Percentiles rank a stretch among this genome's conserved stretches.
These are phyloP conservation scores for Withania somnifera DNA, from an alignment of 305 asterid genomes.

Conservation along the genomic window DNA sequence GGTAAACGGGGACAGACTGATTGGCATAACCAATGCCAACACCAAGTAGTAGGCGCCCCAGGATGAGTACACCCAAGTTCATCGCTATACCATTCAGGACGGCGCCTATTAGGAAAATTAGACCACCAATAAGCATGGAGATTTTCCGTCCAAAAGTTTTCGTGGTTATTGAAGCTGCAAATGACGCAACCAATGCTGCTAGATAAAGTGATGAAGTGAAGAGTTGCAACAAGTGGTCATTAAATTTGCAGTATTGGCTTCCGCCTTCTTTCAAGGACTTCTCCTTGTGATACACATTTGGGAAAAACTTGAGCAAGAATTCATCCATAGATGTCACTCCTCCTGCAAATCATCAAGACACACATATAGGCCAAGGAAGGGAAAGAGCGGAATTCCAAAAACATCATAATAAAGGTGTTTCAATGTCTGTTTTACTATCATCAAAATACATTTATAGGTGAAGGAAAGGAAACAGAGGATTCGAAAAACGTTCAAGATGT, in stretches of 20 bases:
- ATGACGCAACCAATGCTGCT: conserved; percentile 54
- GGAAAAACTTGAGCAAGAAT: conserved; percentile 49
- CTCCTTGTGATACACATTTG: conserved; percentile 29
- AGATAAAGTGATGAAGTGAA: conserved; percentile 65
- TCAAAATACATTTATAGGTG: too few species aligned
- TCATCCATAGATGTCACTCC: conserved; percentile 75
- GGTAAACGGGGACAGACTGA: conserved; percentile 61
- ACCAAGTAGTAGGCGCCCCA: conserved; percentile 59
- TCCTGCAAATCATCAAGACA: conserved; percentile 16
- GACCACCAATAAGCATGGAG: conserved; percentile 49
- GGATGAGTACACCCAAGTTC: conserved; percentile 41
- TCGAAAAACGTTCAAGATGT: too few species aligned
- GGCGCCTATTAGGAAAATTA: conserved; percentile 39
- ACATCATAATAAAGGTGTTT: neutral
- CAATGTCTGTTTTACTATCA: too few species aligned
- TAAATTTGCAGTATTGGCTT: conserved; percentile 52
- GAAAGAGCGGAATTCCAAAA: neutral
- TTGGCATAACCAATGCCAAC: conserved; percentile 60
- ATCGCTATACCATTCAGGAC: conserved; percentile 37
- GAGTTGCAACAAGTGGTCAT: conserved; percentile 37
- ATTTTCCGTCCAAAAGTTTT: conserved; percentile 34
- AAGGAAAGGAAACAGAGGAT: too few species aligned
- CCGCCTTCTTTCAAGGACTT: neutral
- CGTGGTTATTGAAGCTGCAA: conserved; percentile 50
- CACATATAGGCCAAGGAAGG: neutral